These are phyloP conservation scores for Athelia psychrophila DNA, from an alignment of 1,284 basidiomycete species.

Conservation along the genomic window DNA sequence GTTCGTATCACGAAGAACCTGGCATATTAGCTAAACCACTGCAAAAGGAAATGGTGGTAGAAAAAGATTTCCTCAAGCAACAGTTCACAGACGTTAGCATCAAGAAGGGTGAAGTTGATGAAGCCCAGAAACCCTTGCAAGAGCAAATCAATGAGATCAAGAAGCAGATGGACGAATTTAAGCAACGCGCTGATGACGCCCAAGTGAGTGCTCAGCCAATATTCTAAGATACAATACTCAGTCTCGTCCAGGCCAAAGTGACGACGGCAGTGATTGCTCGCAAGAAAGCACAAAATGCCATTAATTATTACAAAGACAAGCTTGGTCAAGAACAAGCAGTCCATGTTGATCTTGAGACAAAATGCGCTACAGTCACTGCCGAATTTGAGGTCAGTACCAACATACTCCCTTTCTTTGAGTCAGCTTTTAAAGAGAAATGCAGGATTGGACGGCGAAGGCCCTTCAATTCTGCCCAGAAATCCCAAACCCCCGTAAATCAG, in stretches of 20 bases:
- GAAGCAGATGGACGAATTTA: slow-evolving; percentile 44
- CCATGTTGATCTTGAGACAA: slow-evolving; percentile 40
- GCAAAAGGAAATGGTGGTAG: slow-evolving; percentile 50
- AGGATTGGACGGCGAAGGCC: slow-evolving; percentile 70
- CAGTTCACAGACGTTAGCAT: slow-evolving; percentile 47
- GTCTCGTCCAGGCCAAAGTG: slow-evolving; percentile 34
- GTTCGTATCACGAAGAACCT: slow-evolving; percentile 10
- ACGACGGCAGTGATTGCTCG: slow-evolving; percentile 43
- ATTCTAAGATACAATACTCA: too few species aligned
- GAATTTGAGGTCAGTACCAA: slow-evolving; percentile 51
- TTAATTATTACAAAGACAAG: slow-evolving; percentile 47
- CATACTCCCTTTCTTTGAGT: not conserved
- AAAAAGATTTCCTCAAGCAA: slow-evolving; percentile 42
- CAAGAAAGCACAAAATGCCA: slow-evolving; percentile 42
- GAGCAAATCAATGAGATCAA: slow-evolving; percentile 44
- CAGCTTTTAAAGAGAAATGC: too few species aligned
- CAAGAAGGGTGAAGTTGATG: slow-evolving; percentile 41
- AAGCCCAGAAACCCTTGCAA: slow-evolving; percentile 37
- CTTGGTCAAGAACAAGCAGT: slow-evolving; percentile 39
- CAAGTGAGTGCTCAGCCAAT: slow-evolving; percentile 38
- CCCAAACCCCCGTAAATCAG: slow-evolving; percentile 52
- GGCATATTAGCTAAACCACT: not conserved
- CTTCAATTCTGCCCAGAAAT: slow-evolving; percentile 60
- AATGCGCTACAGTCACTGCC: slow-evolving; percentile 46
- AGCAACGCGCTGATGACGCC: slow-evolving; percentile 34